Conservation (phyloP, 2,329 filamentous ascomycete species). For the Torrubiellomyces zombiae region DNA sequence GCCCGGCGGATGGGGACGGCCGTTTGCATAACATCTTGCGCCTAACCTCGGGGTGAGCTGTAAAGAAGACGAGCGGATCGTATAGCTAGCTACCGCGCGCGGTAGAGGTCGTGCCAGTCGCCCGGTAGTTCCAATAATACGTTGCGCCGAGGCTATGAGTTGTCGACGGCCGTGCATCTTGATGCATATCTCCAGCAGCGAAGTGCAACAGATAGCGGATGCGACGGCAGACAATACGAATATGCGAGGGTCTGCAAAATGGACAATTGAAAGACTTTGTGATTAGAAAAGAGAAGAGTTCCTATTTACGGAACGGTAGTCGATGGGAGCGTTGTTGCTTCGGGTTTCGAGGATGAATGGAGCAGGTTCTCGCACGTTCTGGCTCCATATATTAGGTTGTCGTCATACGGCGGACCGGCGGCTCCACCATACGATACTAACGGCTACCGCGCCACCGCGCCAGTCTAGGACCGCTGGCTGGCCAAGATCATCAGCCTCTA, state of each 20-base stretch:
- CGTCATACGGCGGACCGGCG: conserved; percentile 4
- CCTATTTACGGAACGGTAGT: conserved; percentile 6
- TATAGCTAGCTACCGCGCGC: conserved; percentile 10
- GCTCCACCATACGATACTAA: not conserved
- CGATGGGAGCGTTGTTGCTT: conserved; percentile 1
- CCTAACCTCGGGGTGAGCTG: conserved; percentile 21
- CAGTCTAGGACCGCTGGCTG: no score
- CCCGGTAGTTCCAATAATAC: conserved; percentile 15
- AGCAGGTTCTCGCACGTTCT: conserved; percentile 25
- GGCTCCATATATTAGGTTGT: no score
- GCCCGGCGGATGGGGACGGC: conserved; percentile 71
- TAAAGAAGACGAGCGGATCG: conserved; percentile 8
- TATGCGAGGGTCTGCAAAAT: conserved; percentile 1
- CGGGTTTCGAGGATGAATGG: conserved; percentile 8
- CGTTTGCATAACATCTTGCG: conserved; percentile 45
- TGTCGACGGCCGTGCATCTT: conserved; percentile 26
- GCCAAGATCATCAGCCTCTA: no score
- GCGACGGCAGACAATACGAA: not conserved
- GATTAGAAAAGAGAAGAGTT: not conserved
- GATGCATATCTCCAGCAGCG: no score
- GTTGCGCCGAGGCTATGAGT: conserved; percentile 20
- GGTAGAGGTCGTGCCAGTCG: conserved; percentile 13
- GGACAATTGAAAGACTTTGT: not conserved
- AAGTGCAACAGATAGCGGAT: not conserved
- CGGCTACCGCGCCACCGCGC: no score